Percentiles rank a stretch among this genome's conserved stretches.
phyloP scores from a whole-genome alignment of 495 filamentous ascomycete genomes.

The Cercophora newfieldiana region DNA sequence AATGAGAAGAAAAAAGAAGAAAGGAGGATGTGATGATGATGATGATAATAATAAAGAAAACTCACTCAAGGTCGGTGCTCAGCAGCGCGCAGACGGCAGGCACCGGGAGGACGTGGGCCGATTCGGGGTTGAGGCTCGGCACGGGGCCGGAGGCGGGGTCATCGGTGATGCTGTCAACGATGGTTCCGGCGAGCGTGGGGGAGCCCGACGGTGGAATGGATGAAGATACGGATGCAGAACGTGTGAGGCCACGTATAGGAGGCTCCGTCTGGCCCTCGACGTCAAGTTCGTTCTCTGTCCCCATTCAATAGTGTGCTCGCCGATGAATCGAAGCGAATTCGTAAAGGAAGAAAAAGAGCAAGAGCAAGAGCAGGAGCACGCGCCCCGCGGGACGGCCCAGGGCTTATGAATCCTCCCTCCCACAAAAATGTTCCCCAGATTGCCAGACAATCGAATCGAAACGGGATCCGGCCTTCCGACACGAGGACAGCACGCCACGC shows the following conservation, averaged over 20 bases:
- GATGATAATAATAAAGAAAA: too few relatives aligned
- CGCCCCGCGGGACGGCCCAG: neutral
- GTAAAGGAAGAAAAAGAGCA: neutral
- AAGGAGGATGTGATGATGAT: too few relatives aligned
- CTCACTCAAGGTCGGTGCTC: conserved; percentile 27
- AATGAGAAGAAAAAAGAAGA: neutral
- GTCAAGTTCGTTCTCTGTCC: conserved; percentile 47
- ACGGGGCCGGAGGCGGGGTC: conserved; percentile 15
- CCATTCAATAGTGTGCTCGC: conserved; percentile 43
- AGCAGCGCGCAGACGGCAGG: conserved; percentile 28
- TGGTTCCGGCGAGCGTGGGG: conserved; percentile 30
- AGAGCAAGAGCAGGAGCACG: neutral
- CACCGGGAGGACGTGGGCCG: conserved; percentile 31
- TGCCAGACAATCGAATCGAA: neutral
- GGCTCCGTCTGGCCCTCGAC: conserved; percentile 53
- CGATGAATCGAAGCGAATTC: conserved; percentile 16
- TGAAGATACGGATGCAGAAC: conserved; percentile 31
- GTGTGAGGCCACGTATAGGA: conserved; percentile 49
- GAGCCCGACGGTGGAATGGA: conserved; percentile 21
- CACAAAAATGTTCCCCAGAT: too few relatives aligned
- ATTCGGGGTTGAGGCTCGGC: conserved; percentile 23
- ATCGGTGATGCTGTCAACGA: conserved; percentile 17
- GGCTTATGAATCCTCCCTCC: conserved; percentile 1
- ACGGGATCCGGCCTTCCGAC: neutral
- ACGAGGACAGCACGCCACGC: neutral